A percentile compares a stretch with the other conserved stretches of the same genome.
Conservation (phyloP, 106 monocot species). For the Cymbidium sinense region DNA sequence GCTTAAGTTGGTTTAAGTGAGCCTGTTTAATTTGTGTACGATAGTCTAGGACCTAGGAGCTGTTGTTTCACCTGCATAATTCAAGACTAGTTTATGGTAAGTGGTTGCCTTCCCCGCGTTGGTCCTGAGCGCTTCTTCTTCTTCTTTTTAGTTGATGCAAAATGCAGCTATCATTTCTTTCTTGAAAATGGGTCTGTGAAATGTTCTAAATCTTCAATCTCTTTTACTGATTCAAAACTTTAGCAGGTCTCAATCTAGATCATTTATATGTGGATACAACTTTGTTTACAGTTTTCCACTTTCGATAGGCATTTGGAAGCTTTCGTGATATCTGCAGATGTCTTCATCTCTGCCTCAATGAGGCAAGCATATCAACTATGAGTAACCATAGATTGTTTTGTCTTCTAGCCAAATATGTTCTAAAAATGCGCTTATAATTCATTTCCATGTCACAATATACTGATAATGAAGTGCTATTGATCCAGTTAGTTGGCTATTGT, state of each 20-base stretch:
- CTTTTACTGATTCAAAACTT: neutral
- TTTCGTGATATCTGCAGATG: neutral
- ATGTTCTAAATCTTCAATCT: neutral
- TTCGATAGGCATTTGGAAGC: neutral
- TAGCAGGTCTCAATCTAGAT: neutral
- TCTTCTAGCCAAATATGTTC: neutral
- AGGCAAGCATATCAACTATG: neutral
- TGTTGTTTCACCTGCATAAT: neutral
- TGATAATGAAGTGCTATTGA: neutral
- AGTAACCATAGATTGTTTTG: neutral
- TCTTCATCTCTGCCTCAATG: neutral
- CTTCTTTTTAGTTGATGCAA: neutral
- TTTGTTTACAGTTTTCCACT: neutral
- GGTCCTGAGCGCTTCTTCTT: neutral
- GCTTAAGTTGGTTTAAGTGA: too few species aligned
- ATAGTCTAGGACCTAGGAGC: too few species aligned
- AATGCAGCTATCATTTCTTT: neutral
- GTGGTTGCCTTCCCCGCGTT: neutral
- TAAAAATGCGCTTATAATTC: neutral
- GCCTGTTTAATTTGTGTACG: too few species aligned
- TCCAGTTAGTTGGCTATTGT: too few species aligned
- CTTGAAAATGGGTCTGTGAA: neutral
- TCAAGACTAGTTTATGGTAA: neutral
- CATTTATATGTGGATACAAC: neutral
- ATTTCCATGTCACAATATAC: neutral